Evolutionary conservation across 208 protist genomes (phyloP).

Genomic region (Novymonas esmeraldas): DNA sequence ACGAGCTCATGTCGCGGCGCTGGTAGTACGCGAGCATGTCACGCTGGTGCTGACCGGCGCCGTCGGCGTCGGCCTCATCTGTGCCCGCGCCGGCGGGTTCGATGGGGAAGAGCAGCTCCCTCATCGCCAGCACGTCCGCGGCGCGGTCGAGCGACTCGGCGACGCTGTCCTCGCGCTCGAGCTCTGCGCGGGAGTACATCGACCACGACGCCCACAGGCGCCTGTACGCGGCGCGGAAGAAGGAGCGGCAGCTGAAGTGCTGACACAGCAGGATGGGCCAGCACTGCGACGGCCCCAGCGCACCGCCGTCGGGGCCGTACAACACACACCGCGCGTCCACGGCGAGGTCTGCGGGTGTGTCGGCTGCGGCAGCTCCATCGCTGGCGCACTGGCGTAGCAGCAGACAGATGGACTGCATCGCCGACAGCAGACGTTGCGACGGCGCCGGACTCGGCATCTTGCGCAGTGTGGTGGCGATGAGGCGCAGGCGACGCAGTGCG

Average conservation of each 20-base stretch:
- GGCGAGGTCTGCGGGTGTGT: not conserved
- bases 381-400: constrained; percentile 24
- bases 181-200: constrained; percentile 46
- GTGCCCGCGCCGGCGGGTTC: not conserved
- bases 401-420: constrained; percentile 21
- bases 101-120: constrained; percentile 21
- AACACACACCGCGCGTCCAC: not conserved
- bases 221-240: constrained; percentile 47
- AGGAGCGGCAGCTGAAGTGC: constrained; percentile 46
- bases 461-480: constrained; percentile 15
- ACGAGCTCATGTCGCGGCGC: constrained; percentile 42
- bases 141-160: constrained; percentile 37
- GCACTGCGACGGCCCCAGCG: constrained; percentile 12
- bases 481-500: constrained; percentile 22
- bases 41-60: constrained; percentile 6
- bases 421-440: constrained; percentile 26
- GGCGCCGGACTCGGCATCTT: constrained; percentile 28
- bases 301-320: constrained; percentile 21
- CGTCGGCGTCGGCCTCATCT: constrained; percentile 3
- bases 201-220: constrained; percentile 59
- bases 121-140: constrained; percentile 30
- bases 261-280: constrained; percentile 45
- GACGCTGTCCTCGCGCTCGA: constrained; percentile 41
- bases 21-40: constrained; percentile 47
- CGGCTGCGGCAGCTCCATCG: constrained; percentile 6